Percentiles rank a stretch among this genome's conserved stretches.
These are phyloP conservation scores for Auriscalpium vulgare DNA, from an alignment of 768 basidiomycete genomes.

Conservation along the genomic window DNA sequence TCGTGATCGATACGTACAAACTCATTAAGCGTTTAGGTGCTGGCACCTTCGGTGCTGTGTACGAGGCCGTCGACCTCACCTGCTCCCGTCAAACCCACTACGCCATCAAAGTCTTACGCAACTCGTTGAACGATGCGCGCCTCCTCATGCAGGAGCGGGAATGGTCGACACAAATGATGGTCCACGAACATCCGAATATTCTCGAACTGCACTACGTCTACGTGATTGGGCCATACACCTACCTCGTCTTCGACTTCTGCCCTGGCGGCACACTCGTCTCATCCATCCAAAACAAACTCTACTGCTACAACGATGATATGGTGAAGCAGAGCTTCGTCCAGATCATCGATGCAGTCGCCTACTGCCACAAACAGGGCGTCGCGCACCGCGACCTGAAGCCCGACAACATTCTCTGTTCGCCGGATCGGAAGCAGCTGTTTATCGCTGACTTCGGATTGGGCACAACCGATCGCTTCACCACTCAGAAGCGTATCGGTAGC, in stretches of 20 bases:
- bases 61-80: not conserved
- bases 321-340: slow-evolving; percentile 69
- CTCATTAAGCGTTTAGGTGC: not conserved
- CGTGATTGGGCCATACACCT: slow-evolving; percentile 11
- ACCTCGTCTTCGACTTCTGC: slow-evolving; percentile 29
- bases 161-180: not conserved
- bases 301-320: slow-evolving; percentile 27
- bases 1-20: not conserved
- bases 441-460: slow-evolving; percentile 79
- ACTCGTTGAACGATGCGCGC: not conserved
- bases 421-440: slow-evolving; percentile 43
- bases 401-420: slow-evolving; percentile 63
- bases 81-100: not conserved
- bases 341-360: slow-evolving; percentile 69
- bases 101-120: not conserved
- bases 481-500: slow-evolving; percentile 52
- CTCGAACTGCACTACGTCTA: slow-evolving; percentile 1
- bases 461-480: slow-evolving; percentile 35
- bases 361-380: slow-evolving; percentile 63
- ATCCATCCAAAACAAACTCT: slow-evolving; percentile 47
- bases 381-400: slow-evolving; percentile 88
- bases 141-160: not conserved
- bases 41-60: not conserved
- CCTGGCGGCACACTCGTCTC: slow-evolving; percentile 61
- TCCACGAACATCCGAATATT: slow-evolving; percentile 1